These are phyloP conservation scores for Drechslerella stenobrocha DNA, from an alignment of 2,329 filamentous ascomycete genomes.

Conservation along the genomic window DNA sequence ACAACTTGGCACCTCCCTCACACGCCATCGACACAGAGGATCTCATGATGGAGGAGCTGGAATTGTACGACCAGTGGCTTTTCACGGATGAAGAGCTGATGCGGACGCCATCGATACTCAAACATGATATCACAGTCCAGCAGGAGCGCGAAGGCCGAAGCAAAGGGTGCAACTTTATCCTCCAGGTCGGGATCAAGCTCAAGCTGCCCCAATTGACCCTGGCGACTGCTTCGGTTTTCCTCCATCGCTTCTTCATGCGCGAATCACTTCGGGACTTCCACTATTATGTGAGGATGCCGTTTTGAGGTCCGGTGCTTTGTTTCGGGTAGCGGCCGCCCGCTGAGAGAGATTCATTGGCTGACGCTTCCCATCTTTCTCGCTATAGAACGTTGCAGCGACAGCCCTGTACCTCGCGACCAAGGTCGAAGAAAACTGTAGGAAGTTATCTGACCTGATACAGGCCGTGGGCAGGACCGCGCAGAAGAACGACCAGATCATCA, in stretches of 20 bases:
- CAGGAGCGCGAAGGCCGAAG: conserved; percentile 79
- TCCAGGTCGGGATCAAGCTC: conserved; percentile 87
- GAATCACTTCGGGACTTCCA: conserved; percentile 62
- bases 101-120: conserved; percentile 79
- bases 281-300: conserved; percentile 51
- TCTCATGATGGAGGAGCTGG: conserved; percentile 41
- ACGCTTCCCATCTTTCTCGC: conserved; percentile 10
- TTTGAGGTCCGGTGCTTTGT: conserved; percentile 16
- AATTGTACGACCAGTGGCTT: conserved; percentile 70
- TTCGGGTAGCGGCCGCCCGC: conserved; percentile 11
- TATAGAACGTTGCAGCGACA: conserved; percentile 79
- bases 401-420: conserved; percentile 93
- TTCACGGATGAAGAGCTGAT: conserved; percentile 81
- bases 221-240: conserved; percentile 88
- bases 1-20: conserved; percentile 34
- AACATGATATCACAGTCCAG: conserved; percentile 75
- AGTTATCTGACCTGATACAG: conserved; percentile 92
- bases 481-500: conserved; percentile 88
- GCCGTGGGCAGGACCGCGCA: conserved; percentile 89
- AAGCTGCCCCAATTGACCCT: conserved; percentile 90
- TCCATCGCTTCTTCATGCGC: conserved; percentile 92
- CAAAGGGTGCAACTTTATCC: conserved; percentile 96
- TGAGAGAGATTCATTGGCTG: conserved; percentile 9
- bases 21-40: conserved; percentile 25
- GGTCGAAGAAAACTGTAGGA: conserved; percentile 93